Conservation (phyloP, 345 rosid genomes). For the Syzygium jambos region DNA sequence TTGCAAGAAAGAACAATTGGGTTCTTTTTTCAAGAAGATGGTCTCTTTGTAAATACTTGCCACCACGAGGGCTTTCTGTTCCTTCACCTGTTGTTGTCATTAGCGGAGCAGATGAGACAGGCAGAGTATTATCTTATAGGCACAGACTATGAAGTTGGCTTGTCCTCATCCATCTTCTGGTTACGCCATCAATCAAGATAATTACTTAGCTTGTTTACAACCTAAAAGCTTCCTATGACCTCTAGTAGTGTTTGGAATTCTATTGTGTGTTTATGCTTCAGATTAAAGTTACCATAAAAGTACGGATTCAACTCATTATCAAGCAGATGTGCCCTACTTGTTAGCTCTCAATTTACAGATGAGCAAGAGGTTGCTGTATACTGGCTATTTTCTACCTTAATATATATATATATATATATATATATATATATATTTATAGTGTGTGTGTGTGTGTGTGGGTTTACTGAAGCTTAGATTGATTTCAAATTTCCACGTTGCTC, state of each 20-base stretch:
- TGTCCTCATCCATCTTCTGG: neutral
- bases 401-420: neutral
- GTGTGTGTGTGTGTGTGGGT: neutral
- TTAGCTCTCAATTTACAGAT: neutral
- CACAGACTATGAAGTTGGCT: neutral
- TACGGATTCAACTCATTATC: neutral
- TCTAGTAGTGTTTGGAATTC: neutral
- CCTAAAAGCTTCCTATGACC: neutral
- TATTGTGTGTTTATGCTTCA: neutral
- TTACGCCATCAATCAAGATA: neutral
- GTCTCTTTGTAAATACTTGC: neutral
- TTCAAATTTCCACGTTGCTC: slow-evolving; percentile 6
- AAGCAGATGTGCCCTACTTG: neutral
- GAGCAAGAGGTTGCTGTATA: neutral
- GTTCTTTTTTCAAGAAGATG: neutral
- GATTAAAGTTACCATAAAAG: neutral
- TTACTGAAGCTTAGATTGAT: neutral
- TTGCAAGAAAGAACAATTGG: neutral
- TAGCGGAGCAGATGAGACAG: neutral
- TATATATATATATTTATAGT: too few species aligned
- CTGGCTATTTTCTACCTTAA: neutral
- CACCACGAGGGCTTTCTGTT: neutral
- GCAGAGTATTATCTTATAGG: neutral
- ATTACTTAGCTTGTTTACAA: neutral
- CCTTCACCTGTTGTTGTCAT: neutral